A percentile compares a stretch with the other conserved stretches of the same genome.
phyloP scores from a whole-genome alignment of 2,329 filamentous ascomycete genomes.

The Pseudogymnoascus sp. region DNA sequence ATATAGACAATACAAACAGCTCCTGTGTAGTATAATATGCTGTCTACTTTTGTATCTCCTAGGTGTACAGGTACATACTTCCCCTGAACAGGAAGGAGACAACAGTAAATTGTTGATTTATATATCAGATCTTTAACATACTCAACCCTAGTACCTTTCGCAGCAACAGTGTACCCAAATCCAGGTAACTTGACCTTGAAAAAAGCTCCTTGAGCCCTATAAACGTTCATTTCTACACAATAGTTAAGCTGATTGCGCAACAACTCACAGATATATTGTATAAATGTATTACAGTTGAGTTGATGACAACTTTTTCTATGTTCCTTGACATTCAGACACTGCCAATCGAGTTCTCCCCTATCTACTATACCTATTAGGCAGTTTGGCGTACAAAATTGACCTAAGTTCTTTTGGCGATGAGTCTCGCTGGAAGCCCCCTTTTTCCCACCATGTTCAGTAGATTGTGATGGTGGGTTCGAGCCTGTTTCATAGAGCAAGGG shows the following conservation, averaged over 20 bases:
- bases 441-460: not conserved
- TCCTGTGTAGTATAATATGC: not conserved
- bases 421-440: not conserved
- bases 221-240: constrained; percentile 1
- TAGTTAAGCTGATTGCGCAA: constrained; percentile 7
- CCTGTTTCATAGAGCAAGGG: too few relatives aligned
- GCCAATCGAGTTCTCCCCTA: not conserved
- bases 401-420: not conserved
- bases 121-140: constrained; percentile 30
- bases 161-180: constrained; percentile 37
- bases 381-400: constrained; percentile 2
- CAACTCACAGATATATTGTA: constrained; percentile 3
- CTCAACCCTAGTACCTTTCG: constrained; percentile 32
- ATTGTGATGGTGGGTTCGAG: not conserved
- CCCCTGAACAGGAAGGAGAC: constrained; percentile 30
- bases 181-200: constrained; percentile 34
- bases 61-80: constrained; percentile 32
- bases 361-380: constrained; percentile 1
- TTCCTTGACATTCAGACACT: not conserved
- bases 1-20: not conserved
- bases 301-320: not conserved
- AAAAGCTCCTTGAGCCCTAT: constrained; percentile 31
- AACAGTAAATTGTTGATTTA: constrained; percentile 31
- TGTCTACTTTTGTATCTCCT: constrained; percentile 17
- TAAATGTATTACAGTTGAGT: not conserved